Conservation (phyloP, 2,329 filamentous ascomycete species). For the Fusarium sp. region DNA sequence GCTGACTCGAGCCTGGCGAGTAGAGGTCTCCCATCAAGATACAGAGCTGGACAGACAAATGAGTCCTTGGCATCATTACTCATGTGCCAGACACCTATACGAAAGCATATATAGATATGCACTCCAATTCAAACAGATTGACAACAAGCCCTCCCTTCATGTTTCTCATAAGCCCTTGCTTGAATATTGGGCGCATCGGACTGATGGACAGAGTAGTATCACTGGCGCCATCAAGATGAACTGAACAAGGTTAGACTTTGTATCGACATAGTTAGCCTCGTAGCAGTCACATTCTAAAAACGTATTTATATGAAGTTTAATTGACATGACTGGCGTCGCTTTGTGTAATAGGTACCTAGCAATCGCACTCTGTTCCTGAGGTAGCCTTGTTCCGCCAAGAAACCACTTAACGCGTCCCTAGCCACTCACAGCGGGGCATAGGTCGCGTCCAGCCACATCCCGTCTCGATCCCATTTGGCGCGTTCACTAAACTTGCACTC, state of each 20-base stretch:
- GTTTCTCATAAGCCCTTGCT: not conserved
- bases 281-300: not conserved
- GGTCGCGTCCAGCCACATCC: conserved; percentile 38
- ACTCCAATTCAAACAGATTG: conserved; percentile 27
- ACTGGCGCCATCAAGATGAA: not conserved
- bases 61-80: not conserved
- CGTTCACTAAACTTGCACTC: conserved; percentile 32
- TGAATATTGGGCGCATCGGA: not conserved
- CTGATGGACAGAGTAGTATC: not conserved
- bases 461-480: conserved; percentile 12
- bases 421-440: conserved; percentile 38
- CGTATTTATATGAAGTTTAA: not conserved
- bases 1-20: conserved; percentile 1
- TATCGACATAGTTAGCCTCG: not conserved
- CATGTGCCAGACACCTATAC: not conserved
- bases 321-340: not conserved
- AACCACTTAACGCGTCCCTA: conserved; percentile 44
- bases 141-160: not conserved
- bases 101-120: conserved; percentile 4
- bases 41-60: conserved; percentile 16
- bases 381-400: not conserved
- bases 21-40: conserved; percentile 2
- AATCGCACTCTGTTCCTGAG: not conserved
- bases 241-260: not conserved
- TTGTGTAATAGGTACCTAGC: not conserved